Evolutionary conservation across 2,329 filamentous ascomycete genomes (phyloP).

Genomic region (Dactylellina parvicollis): DNA sequence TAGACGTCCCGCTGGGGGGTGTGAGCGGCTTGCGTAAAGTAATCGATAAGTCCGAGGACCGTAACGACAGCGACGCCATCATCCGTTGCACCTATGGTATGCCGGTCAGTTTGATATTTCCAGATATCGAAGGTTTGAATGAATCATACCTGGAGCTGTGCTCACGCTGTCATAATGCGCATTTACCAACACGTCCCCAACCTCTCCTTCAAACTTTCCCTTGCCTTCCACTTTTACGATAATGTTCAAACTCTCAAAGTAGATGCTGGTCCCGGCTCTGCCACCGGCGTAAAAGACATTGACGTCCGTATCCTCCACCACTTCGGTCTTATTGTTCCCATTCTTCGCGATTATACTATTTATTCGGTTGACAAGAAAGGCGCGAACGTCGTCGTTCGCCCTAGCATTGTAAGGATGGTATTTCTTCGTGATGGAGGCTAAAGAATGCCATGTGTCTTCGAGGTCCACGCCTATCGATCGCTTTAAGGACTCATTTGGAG

Average conservation of each 20-base stretch:
- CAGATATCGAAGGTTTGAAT: not conserved
- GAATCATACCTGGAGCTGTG: conserved; percentile 75
- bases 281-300: conserved; percentile 75
- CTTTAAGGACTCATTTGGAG: conserved; percentile 47
- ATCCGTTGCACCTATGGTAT: conserved; percentile 78
- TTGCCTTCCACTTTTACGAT: conserved; percentile 88
- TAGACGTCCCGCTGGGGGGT: conserved; percentile 76
- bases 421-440: conserved; percentile 74
- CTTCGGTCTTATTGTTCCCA: conserved; percentile 61
- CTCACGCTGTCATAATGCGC: conserved; percentile 95
- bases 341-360: conserved; percentile 71
- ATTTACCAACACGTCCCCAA: conserved; percentile 82
- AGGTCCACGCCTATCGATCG: conserved; percentile 73
- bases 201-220: conserved; percentile 82
- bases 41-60: conserved; percentile 82
- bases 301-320: conserved; percentile 76
- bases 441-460: conserved; percentile 84
- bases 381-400: conserved; percentile 80
- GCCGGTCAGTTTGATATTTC: not conserved
- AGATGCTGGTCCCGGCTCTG: conserved; percentile 67
- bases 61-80: conserved; percentile 91
- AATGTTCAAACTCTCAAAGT: conserved; percentile 93
- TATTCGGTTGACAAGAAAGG: conserved; percentile 78
- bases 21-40: conserved; percentile 71
- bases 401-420: conserved; percentile 92